These are phyloP conservation scores for Stylosanthes scabra DNA, from an alignment of 331 rosid species.

Conservation along the genomic window DNA sequence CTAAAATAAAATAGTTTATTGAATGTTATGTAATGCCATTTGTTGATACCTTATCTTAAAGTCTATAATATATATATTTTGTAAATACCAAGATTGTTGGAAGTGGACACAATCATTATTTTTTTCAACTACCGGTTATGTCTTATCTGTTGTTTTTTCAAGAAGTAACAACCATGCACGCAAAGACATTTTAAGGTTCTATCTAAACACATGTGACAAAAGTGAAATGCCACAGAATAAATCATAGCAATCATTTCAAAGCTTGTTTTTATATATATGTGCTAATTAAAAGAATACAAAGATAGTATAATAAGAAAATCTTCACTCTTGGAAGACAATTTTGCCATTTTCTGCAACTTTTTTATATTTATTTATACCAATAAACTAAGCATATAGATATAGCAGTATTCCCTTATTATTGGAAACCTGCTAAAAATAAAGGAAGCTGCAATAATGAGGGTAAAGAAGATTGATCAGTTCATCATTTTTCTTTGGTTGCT, in stretches of 20 bases:
- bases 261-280: neutral
- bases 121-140: too few species aligned
- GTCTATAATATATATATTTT: too few species aligned
- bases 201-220: slow-evolving; percentile 4
- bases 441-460: slow-evolving; percentile 29
- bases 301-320: too few species aligned
- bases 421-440: too few species aligned
- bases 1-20: slow-evolving; percentile 8
- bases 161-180: neutral
- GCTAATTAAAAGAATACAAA: neutral
- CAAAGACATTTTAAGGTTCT: neutral
- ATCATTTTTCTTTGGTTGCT: slow-evolving; percentile 49
- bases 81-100: too few species aligned
- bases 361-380: neutral
- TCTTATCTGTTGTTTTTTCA: too few species aligned
- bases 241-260: too few species aligned
- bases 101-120: too few species aligned
- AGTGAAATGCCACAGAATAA: neutral
- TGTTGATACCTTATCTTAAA: too few species aligned
- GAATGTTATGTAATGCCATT: neutral
- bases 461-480: slow-evolving; percentile 31
- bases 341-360: slow-evolving; percentile 14
- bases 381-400: slow-evolving; percentile 10
- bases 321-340: neutral
- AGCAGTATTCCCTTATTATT: neutral